A percentile compares a stretch with the other conserved stretches of the same genome.
Evolutionary conservation across 2,329 filamentous ascomycete species (phyloP).

Genomic region (Phaeosphaeriaceae sp.): DNA sequence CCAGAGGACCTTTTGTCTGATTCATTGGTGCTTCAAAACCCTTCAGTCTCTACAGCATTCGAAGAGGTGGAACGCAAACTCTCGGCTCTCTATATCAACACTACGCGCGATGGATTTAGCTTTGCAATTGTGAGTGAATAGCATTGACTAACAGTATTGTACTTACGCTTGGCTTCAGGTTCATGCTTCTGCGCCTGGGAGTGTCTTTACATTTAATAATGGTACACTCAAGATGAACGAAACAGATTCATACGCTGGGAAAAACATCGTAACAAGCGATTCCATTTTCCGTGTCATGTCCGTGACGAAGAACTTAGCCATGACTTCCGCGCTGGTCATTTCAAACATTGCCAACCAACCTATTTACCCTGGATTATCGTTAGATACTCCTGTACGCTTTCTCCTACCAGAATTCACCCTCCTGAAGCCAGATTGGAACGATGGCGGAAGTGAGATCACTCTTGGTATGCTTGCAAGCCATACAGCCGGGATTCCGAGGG

Average conservation of each 20-base stretch:
- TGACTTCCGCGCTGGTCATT: conserved; percentile 29
- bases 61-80: conserved; percentile 25
- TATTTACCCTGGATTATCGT: conserved; percentile 11
- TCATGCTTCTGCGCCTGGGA: conserved; percentile 29
- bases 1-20: conserved; percentile 27
- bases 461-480: conserved; percentile 43
- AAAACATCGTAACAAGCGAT: conserved; percentile 31
- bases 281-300: conserved; percentile 41
- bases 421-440: conserved; percentile 32
- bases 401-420: conserved; percentile 33
- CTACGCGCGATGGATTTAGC: conserved; percentile 37
- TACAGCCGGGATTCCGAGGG: conserved; percentile 34
- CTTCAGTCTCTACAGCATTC: conserved; percentile 31
- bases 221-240: conserved; percentile 42
- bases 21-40: conserved; percentile 24
- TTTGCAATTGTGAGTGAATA: conserved; percentile 35
- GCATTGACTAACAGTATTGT: too few relatives aligned
- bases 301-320: conserved; percentile 37
- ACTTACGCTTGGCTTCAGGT: conserved; percentile 23
- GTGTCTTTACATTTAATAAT: conserved; percentile 35
- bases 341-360: conserved; percentile 17
- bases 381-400: conserved; percentile 31
- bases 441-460: conserved; percentile 42
- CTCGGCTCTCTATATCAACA: conserved; percentile 23
- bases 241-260: conserved; percentile 7